These are phyloP conservation scores for Arabis hirsuta DNA, from an alignment of 345 rosid genomes.

Conservation along the genomic window DNA sequence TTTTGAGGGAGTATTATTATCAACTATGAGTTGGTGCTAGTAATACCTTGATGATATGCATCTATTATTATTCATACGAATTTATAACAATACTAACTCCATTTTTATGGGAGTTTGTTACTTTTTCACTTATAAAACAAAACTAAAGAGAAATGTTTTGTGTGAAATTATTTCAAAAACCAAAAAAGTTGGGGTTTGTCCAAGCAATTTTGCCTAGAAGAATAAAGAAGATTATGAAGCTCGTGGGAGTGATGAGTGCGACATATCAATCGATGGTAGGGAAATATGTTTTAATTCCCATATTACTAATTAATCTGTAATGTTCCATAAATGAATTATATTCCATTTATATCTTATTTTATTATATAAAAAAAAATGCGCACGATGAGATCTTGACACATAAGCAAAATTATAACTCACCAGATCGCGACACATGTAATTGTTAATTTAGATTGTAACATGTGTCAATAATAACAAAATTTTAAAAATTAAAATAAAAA, in stretches of 20 bases:
- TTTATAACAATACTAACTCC: conserved; percentile 1
- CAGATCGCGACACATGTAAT: no score
- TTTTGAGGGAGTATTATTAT: conserved; percentile 2
- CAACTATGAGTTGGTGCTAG: conserved; percentile 20
- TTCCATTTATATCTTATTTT: no score
- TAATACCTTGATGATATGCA: conserved; percentile 4
- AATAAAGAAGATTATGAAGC: conserved; percentile 28
- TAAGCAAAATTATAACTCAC: no score
- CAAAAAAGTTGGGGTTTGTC: conserved; percentile 10
- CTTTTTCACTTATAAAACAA: conserved; percentile 3
- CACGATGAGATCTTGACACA: no score
- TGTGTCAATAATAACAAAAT: no score
- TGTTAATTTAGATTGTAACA: no score
- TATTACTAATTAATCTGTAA: conserved; percentile 21
- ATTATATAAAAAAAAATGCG: no score
- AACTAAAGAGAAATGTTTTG: conserved; percentile 6
- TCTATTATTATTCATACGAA: conserved; percentile 10
- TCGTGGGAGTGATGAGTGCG: conserved; percentile 66
- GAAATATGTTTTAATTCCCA: conserved; percentile 26
- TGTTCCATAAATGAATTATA: neutral
- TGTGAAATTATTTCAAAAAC: neutral
- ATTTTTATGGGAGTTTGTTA: conserved; percentile 26
- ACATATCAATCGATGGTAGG: conserved; percentile 62
- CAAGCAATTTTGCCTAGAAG: conserved; percentile 9
- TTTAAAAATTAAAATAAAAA: no score